Evolutionary conservation across 83 land plant species (phyloP), one percentile per base, ranked within the genome.

Genomic region (Picea mariana): DNA sequence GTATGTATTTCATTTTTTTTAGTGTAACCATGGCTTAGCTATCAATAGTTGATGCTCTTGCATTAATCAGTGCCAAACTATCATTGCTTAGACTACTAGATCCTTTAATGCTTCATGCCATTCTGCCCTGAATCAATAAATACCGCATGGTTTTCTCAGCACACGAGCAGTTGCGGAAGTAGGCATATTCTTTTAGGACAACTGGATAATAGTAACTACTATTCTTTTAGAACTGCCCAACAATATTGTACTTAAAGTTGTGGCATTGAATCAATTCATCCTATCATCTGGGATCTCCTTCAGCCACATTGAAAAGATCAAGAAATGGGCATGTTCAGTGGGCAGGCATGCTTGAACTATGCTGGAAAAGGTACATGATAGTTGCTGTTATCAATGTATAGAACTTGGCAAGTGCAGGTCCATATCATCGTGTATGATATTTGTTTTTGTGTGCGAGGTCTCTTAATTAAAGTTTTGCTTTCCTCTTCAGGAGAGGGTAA

Each of bases 161-260:
- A 69, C 26, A 73, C 47, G 76, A n/a, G 9, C 47, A 73, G 59
- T 42, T 44, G 77, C 5, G 21, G 24, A 40, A 11, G n/a, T 44
- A 73, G 21, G 77, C 77, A 47, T 20, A 69, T 69, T 69, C 47
- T 69, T 38, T 2, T 69, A 38, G 75, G 42, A 38, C 75, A 69
- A 38, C 77, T 47, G 21, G 76, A 72, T 40, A 72, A 73, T 3
- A 73, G 17, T n/a, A 20, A 47, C 47, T 73, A 52, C 2, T 73
- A 73, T 23, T 72, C 55, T 20, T 42, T 20, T 55, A 2, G 77
- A 23, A n/a, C 77, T 73, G 24, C 26, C 24, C 21, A 73, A 47
- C 77, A 47, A 23, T 44, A 44, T 73, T 44, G 77, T 73, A 44
- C 77, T 40, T 20, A 4, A 73, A 20, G 4, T 11, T 73, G 9